Conservation (phyloP, 805 yeast genomes). For the Candida pini region DNA sequence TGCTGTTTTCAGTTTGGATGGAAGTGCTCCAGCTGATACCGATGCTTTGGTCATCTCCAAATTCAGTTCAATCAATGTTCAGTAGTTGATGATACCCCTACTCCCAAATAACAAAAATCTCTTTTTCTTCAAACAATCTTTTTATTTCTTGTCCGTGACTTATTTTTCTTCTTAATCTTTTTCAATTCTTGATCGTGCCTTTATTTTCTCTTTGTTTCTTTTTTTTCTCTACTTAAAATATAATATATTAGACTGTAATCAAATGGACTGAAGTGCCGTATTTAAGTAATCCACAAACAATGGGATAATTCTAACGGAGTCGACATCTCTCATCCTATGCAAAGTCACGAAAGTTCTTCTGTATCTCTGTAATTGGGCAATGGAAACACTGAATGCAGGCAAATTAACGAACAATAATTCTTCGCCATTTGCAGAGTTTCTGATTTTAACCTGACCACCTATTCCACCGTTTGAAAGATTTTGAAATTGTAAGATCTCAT, state of each 20-base stretch:
- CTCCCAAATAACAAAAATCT: not conserved
- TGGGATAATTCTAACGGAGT: constrained; percentile 58
- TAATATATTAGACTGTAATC: not conserved
- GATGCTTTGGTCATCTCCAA: not conserved
- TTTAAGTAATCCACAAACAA: constrained; percentile 76
- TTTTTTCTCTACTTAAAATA: not conserved
- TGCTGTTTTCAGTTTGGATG: constrained; percentile 43
- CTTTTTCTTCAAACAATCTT: too few species aligned
- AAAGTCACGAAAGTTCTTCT: constrained; percentile 78
- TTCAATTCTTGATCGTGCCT: constrained; percentile 4
- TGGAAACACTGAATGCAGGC: constrained; percentile 54
- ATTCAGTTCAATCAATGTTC: not conserved
- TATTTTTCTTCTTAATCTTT: not conserved
- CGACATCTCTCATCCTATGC: constrained; percentile 74
- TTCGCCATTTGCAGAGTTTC: constrained; percentile 28
- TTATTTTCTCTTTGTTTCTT: not conserved
- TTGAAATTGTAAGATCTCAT: constrained; percentile 57
- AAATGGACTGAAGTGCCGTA: constrained; percentile 44
- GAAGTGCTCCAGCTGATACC: constrained; percentile 29
- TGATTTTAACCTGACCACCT: constrained; percentile 46
- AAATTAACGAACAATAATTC: constrained; percentile 47
- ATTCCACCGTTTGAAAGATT: constrained; percentile 41
- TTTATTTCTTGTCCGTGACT: too few species aligned
- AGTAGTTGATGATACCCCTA: not conserved
- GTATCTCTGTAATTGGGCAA: constrained; percentile 77